phyloP scores from a whole-genome alignment of 257 asterid species.

The Plectranthus barbatus region DNA sequence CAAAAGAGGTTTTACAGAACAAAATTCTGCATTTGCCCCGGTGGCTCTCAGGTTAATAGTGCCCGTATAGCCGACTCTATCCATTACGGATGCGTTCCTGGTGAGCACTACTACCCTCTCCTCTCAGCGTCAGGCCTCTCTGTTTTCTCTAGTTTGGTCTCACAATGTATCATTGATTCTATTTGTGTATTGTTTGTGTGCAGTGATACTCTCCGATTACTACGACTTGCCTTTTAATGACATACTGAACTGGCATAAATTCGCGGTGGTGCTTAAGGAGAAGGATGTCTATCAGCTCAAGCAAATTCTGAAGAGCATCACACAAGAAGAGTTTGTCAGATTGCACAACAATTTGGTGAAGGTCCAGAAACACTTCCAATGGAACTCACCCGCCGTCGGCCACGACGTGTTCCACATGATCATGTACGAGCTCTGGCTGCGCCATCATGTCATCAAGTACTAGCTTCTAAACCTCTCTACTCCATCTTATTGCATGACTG shows the following conservation, averaged over 20 bases:
- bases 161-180: too few relatives aligned
- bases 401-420: constrained; percentile 92
- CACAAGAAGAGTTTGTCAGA: constrained; percentile 63
- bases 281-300: constrained; percentile 87
- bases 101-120: constrained; percentile 36
- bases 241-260: constrained; percentile 72
- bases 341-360: constrained; percentile 85
- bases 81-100: constrained; percentile 97
- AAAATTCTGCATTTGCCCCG: constrained; percentile 97
- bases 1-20: constrained; percentile 86
- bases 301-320: constrained; percentile 68
- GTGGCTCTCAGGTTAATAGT: constrained; percentile 99
- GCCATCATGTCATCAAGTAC: constrained; percentile 84
- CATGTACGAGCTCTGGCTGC: constrained; percentile 95
- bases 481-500: too few relatives aligned
- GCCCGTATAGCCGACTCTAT: constrained; percentile 97
- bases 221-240: constrained; percentile 96
- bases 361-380: constrained; percentile 93
- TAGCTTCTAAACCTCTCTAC: constrained; percentile 18
- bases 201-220: constrained; percentile 93
- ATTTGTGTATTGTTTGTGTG: constrained; percentile 21
- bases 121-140: too few relatives aligned
- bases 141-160: too few relatives aligned
- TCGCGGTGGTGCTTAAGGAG: constrained; percentile 72
- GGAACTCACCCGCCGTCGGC: constrained; percentile 77